Conservation (phyloP, 352 stramenopile species). For the Pythium vanterpoolii region DNA sequence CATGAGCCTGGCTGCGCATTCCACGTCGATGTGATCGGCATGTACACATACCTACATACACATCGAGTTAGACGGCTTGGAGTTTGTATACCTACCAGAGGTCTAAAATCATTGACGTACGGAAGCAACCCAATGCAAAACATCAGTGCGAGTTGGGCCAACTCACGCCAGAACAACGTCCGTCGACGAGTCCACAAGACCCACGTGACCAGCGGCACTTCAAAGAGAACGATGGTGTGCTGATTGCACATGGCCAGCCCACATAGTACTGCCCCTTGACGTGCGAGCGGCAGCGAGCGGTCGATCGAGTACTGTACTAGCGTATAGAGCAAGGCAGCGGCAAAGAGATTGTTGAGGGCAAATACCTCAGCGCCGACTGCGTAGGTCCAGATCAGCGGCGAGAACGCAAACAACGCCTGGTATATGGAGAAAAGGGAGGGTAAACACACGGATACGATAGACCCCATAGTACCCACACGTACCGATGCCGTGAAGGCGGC, state of each 20-base stretch:
- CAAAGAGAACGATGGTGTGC: constrained; percentile 94
- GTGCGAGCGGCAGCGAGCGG: constrained; percentile 22
- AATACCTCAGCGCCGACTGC: constrained; percentile 94
- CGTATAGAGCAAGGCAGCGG: constrained; percentile 69
- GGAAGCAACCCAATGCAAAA: constrained; percentile 82
- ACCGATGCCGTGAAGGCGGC: constrained; percentile 56
- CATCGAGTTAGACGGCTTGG: background rate
- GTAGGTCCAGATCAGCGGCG: constrained; percentile 94
- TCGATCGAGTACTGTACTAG: constrained; percentile 46
- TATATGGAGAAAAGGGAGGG: background rate
- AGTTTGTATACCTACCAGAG: background rate
- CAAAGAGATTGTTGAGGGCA: constrained; percentile 94
- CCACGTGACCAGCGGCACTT: constrained; percentile 82
- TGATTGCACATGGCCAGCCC: constrained; percentile 95
- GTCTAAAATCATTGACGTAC: constrained; percentile 40
- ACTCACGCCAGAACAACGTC: constrained; percentile 30
- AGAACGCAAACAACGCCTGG: constrained; percentile 90
- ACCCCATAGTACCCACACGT: background rate
- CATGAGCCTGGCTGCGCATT: constrained; percentile 88
- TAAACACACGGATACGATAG: background rate
- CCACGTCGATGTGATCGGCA: constrained; percentile 68
- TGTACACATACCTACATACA: constrained; percentile 47
- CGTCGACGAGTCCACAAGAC: constrained; percentile 54
- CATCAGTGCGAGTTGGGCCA: constrained; percentile 36
- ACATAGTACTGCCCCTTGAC: constrained; percentile 81